Percentiles rank a stretch among this genome's conserved stretches.
Conservation (phyloP, 2,329 filamentous ascomycete species). For the Karstenula rhodostoma region DNA sequence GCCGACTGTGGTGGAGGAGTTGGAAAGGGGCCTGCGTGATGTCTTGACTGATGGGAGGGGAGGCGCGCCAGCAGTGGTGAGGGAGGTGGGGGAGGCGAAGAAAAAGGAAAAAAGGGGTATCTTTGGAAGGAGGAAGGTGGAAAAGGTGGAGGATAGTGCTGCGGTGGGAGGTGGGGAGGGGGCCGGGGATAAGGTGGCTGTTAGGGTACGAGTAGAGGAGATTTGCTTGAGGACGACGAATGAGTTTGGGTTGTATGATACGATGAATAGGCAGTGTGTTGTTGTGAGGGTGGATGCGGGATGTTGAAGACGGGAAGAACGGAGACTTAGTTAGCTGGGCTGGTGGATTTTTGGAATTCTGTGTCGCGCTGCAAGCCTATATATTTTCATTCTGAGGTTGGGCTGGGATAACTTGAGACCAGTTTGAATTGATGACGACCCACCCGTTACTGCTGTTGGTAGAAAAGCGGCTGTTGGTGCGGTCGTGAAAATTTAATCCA, state of each 20-base stretch:
- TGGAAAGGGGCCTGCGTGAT: conserved; percentile 46
- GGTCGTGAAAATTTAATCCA: background rate
- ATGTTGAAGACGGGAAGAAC: conserved; percentile 28
- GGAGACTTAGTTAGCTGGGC: background rate
- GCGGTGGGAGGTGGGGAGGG: conserved; percentile 18
- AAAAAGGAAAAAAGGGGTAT: conserved; percentile 26
- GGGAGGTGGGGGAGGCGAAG: conserved; percentile 10
- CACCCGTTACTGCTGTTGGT: background rate
- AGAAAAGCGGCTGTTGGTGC: background rate
- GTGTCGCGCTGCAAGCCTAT: no score
- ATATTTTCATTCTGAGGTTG: background rate
- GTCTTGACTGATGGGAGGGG: conserved; percentile 34
- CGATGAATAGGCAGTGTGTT: conserved; percentile 45
- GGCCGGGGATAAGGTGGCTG: conserved; percentile 27
- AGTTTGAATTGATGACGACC: background rate
- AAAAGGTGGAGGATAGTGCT: conserved; percentile 29
- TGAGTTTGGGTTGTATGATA: conserved; percentile 48
- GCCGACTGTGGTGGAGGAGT: conserved; percentile 50
- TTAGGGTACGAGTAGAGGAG: conserved; percentile 41
- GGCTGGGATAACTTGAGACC: background rate
- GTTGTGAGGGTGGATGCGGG: conserved; percentile 42
- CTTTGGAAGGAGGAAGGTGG: conserved; percentile 34
- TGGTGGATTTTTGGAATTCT: background rate
- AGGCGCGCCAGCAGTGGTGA: conserved; percentile 11
- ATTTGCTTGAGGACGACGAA: conserved; percentile 44